Evolutionary conservation across 2,329 filamentous ascomycete species (phyloP).

Genomic region (Monilinia polystroma): DNA sequence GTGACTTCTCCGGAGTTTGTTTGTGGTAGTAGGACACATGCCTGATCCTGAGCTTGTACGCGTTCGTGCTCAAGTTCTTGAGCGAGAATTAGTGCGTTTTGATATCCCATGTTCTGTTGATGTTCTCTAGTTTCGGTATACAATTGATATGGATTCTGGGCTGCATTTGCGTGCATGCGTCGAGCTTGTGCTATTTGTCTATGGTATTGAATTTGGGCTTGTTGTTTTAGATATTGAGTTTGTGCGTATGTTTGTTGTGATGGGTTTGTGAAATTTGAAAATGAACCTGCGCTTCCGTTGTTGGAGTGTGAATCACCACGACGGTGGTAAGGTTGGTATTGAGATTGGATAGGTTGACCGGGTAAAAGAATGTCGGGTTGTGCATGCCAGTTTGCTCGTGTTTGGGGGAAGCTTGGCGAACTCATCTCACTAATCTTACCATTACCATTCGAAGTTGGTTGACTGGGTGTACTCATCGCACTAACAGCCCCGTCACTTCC

Average conservation of each 20-base stretch:
- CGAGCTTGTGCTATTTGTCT: neutral
- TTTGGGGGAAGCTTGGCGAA: neutral
- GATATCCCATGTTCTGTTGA: conserved; percentile 10
- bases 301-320: neutral
- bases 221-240: neutral
- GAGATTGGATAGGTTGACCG: neutral
- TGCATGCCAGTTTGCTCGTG: neutral
- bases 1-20: neutral
- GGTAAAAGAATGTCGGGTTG: neutral
- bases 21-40: neutral
- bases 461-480: neutral
- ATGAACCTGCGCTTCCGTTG: neutral
- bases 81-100: neutral
- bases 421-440: neutral
- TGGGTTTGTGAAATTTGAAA: neutral
- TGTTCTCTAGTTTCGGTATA: neutral
- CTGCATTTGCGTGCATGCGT: neutral
- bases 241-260: neutral
- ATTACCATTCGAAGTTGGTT: neutral
- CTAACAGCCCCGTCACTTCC: conserved; percentile 5
- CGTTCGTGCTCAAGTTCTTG: neutral
- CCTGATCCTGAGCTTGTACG: neutral
- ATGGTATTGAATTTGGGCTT: neutral
- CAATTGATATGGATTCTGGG: conserved; percentile 2
- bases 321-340: neutral